Evolutionary conservation across 305 asterid species (phyloP), one percentile per base, ranked within the genome.

Genomic region (Rubia balearica): DNA sequence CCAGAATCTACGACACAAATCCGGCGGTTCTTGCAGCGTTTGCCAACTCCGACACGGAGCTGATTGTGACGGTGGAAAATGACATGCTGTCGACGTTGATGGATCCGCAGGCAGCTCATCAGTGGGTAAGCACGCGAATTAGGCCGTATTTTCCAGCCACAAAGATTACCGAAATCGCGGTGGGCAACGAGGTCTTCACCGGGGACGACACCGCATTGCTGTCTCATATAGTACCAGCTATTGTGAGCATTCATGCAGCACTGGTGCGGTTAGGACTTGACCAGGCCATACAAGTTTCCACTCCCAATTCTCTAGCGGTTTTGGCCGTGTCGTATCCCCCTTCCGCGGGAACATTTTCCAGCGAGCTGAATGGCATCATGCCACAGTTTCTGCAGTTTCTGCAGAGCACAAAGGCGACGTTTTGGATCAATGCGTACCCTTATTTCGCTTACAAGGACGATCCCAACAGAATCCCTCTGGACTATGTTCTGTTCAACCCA

Each of bases 391-490:
- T 92, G 27, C 84, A 83, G 64, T 92, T 89, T 75, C 64, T 90
- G 55, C 77, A 83, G 0, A 63, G 83, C 16, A 92, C 97, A 0
- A 86, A 77, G 21, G 69, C 92, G 3, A 89, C 97, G 0, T 93
- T 93, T 21, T 87, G 95, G 96, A 89, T 93, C 73, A 93, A 93
- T 56, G 96, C 97, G 0, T 93, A 93, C 77, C 98, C 98, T 0
- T 93, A 89, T 48, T 93, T 93, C 74, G 97, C 98, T 0, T 93
- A 89, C 79, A 90, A 90, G 27, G 96, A 82, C 66, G 67, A 78
- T 67, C 88, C 97, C 1, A 66, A 33, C 1, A 71, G 74, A 30
- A 84, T 93, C 22, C 75, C 94, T 0, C 0, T 93, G 9, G 95
- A 90, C 67, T 93, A 90, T 73, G 95, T 76, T 6, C 73, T 93